A percentile compares a stretch with the other conserved stretches of the same genome.
These are phyloP conservation scores for Aspergillus sp. DNA, from an alignment of 2,329 filamentous ascomycete genomes.

Conservation along the genomic window DNA sequence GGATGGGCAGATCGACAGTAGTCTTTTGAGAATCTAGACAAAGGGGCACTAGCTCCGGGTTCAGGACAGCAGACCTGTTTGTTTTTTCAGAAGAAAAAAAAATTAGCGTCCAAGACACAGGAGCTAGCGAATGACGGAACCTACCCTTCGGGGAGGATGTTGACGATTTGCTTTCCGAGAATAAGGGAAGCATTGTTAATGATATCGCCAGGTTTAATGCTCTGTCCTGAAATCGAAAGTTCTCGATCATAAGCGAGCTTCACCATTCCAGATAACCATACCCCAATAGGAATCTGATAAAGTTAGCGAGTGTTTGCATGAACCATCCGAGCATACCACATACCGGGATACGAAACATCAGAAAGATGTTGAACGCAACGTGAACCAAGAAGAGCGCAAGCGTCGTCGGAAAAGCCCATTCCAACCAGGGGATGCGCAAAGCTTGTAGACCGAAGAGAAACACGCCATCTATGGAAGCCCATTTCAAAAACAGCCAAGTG, in stretches of 20 bases:
- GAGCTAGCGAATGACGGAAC: background rate
- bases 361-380: constrained; percentile 71
- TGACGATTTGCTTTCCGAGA: constrained; percentile 93
- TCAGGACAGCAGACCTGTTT: constrained; percentile 75
- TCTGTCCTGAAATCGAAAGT: constrained; percentile 87
- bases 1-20: constrained; percentile 71
- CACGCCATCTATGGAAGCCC: constrained; percentile 80
- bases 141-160: constrained; percentile 91
- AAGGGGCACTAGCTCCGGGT: constrained; percentile 76
- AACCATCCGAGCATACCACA: constrained; percentile 29
- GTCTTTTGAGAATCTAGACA: constrained; percentile 69
- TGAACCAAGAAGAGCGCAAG: constrained; percentile 71
- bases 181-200: constrained; percentile 92
- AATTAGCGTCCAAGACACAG: constrained; percentile 25
- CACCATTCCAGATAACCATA: constrained; percentile 69
- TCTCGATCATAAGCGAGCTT: constrained; percentile 91
- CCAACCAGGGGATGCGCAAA: constrained; percentile 92
- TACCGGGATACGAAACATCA: constrained; percentile 90
- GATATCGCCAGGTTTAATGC: constrained; percentile 83
- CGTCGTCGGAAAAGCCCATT: constrained; percentile 77
- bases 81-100: background rate
- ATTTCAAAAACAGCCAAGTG: constrained; percentile 91
- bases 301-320: constrained; percentile 9
- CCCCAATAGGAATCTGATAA: constrained; percentile 66
- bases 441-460: constrained; percentile 86